Conservation (phyloP, 495 filamentous ascomycete genomes). For the Penicillium ucsense region DNA sequence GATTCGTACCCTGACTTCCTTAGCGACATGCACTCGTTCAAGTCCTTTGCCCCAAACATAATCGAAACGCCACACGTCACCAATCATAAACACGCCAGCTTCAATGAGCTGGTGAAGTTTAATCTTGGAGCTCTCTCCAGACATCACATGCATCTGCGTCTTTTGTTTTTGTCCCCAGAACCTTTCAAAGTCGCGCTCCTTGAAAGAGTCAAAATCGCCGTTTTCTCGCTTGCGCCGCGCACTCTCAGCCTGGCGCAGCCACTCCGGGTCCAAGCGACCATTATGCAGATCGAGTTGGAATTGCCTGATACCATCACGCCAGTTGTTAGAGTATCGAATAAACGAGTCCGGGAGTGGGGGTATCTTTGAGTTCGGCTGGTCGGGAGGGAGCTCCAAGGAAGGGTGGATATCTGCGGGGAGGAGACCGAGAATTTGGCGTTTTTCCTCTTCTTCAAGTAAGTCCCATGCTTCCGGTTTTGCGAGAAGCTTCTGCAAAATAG, state of each 20-base stretch:
- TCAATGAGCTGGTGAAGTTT: conserved; percentile 38
- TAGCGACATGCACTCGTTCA: conserved; percentile 32
- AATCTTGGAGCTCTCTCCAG: conserved; percentile 41
- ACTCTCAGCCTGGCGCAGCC: conserved; percentile 53
- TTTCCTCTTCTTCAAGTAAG: conserved; percentile 44
- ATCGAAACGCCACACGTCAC: conserved; percentile 42
- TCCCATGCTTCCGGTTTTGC: conserved; percentile 49
- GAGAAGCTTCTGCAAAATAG: conserved; percentile 41
- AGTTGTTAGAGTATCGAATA: conserved; percentile 41
- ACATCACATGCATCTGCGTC: conserved; percentile 19
- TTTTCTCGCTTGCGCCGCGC: conserved; percentile 52
- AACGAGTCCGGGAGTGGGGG: conserved; percentile 34
- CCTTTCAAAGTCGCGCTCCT: conserved; percentile 53
- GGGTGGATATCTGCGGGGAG: conserved; percentile 44
- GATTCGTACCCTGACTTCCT: conserved; percentile 36
- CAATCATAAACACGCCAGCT: conserved; percentile 35
- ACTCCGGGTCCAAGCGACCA: conserved; percentile 55
- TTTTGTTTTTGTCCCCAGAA: conserved; percentile 63
- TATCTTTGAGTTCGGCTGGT: conserved; percentile 25
- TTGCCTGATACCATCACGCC: conserved; percentile 39
- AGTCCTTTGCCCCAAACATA: conserved; percentile 22
- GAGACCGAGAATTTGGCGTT: conserved; percentile 41
- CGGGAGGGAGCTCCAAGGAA: conserved; percentile 20
- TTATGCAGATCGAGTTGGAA: conserved; percentile 51
- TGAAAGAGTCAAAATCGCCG: conserved; percentile 63